Evolutionary conservation across 2,329 filamentous ascomycete genomes (phyloP).

Genomic region (Fusarium algeriense): DNA sequence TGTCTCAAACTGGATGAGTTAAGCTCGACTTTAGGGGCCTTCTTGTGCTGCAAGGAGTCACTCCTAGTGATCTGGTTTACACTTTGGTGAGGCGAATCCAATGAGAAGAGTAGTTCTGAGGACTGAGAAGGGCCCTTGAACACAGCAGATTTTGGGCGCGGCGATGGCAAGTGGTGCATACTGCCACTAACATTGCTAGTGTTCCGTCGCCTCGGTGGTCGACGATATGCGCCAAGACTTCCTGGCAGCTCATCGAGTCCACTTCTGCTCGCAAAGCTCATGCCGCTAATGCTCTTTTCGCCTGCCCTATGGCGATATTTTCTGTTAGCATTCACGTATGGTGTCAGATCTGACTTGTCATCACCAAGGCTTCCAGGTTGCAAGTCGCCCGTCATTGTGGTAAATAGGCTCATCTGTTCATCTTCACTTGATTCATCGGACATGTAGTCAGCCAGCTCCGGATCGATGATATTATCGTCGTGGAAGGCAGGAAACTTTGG

Average conservation of each 20-base stretch:
- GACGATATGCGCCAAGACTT: conserved; percentile 69
- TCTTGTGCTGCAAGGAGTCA: conserved; percentile 82
- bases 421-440: conserved; percentile 96
- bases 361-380: conserved; percentile 76
- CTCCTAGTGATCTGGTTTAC: conserved; percentile 74
- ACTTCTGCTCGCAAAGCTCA: conserved; percentile 77
- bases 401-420: conserved; percentile 89
- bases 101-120: conserved; percentile 63
- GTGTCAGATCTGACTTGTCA: conserved; percentile 79
- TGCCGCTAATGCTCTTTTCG: conserved; percentile 79
- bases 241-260: conserved; percentile 70
- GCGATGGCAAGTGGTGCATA: conserved; percentile 76
- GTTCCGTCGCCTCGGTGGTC: conserved; percentile 80
- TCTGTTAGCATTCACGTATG: conserved; percentile 77
- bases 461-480: conserved; percentile 98
- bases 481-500: conserved; percentile 90
- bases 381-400: conserved; percentile 75
- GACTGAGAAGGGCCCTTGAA: conserved; percentile 68
- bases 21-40: conserved; percentile 81
- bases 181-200: conserved; percentile 84
- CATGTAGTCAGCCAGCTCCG: conserved; percentile 93
- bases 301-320: conserved; percentile 79
- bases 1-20: conserved; percentile 90
- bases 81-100: conserved; percentile 60
- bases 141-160: conserved; percentile 70